phyloP scores from a whole-genome alignment of 148 eudicot genomes.

The Silene conica region DNA sequence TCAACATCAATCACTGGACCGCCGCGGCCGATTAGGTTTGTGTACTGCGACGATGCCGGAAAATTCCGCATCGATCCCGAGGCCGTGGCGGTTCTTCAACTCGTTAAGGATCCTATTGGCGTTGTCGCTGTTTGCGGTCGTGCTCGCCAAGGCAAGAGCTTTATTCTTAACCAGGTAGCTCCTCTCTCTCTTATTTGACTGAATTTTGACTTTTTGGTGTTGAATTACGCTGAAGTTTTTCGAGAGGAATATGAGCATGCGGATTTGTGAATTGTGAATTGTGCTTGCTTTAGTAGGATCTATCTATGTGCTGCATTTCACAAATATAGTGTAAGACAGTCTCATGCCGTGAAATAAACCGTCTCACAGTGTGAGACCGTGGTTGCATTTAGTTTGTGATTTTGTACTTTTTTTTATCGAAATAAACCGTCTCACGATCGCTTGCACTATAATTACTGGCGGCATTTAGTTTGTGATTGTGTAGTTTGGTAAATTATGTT shows the following conservation, averaged over 20 bases:
- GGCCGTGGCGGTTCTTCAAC: conserved; percentile 81
- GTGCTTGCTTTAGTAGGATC: neutral
- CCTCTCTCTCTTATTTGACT: conserved; percentile 2
- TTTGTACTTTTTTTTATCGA: too few relatives aligned
- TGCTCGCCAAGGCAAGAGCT: conserved; percentile 95
- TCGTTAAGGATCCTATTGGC: conserved; percentile 81
- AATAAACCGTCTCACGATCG: too few relatives aligned
- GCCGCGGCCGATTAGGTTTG: conserved; percentile 74
- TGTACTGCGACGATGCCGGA: conserved; percentile 78
- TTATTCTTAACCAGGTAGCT: conserved; percentile 70
- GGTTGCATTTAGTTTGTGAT: too few relatives aligned
- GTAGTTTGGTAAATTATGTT: neutral
- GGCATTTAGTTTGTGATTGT: too few relatives aligned
- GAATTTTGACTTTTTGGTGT: neutral
- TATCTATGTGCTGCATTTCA: too few relatives aligned
- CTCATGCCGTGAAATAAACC: too few relatives aligned
- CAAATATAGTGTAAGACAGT: too few relatives aligned
- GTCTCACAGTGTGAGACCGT: too few relatives aligned
- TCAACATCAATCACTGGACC: conserved; percentile 51
- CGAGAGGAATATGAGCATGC: neutral
- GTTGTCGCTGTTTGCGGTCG: conserved; percentile 96
- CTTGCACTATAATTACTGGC: too few relatives aligned
- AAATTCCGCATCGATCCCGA: conserved; percentile 84
- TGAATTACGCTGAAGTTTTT: neutral
- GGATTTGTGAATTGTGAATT: neutral